These are phyloP conservation scores for Striga asiatica DNA, from an alignment of 257 asterid species.

Conservation along the genomic window DNA sequence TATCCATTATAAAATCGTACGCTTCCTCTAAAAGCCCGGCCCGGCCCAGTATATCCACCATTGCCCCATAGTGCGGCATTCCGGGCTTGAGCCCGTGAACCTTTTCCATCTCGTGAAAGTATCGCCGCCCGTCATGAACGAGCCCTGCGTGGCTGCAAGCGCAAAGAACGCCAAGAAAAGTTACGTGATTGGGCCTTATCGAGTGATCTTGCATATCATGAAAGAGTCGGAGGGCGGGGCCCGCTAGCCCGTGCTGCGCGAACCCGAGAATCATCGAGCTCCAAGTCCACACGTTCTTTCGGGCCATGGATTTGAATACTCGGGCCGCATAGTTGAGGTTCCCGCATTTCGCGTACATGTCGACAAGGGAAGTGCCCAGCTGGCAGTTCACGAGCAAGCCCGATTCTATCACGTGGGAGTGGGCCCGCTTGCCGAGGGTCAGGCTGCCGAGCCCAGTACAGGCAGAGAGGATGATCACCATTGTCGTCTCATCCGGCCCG, in stretches of 20 bases:
- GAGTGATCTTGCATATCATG: conserved; percentile 27
- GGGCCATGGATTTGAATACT: conserved; percentile 36
- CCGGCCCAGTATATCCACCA: conserved; percentile 67
- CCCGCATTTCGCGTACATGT: conserved; percentile 77
- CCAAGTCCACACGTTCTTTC: conserved; percentile 75
- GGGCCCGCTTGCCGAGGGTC: conserved; percentile 57
- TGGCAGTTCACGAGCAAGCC: conserved; percentile 44
- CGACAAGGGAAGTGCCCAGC: conserved; percentile 64
- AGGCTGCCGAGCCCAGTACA: conserved; percentile 58
- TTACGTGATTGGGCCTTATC: conserved; percentile 49
- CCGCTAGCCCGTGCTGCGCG: conserved; percentile 66
- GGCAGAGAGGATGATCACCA: conserved; percentile 59
- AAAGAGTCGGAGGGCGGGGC: conserved; percentile 37
- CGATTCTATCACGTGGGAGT: conserved; percentile 49
- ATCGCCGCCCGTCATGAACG: conserved; percentile 37
- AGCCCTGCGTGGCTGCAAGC: conserved; percentile 79
- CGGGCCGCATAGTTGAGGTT: conserved; percentile 36
- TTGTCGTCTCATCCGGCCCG: conserved; percentile 50
- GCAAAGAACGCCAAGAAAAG: conserved; percentile 69
- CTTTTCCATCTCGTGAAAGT: conserved; percentile 48
- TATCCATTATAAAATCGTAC: conserved; percentile 29
- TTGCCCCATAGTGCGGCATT: conserved; percentile 56
- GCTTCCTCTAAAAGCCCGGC: conserved; percentile 66
- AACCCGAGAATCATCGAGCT: conserved; percentile 69
- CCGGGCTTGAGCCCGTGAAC: conserved; percentile 42